Evolutionary conservation across 441 rosid genomes (phyloP).

Genomic region (Arabidopsis hybrid): DNA sequence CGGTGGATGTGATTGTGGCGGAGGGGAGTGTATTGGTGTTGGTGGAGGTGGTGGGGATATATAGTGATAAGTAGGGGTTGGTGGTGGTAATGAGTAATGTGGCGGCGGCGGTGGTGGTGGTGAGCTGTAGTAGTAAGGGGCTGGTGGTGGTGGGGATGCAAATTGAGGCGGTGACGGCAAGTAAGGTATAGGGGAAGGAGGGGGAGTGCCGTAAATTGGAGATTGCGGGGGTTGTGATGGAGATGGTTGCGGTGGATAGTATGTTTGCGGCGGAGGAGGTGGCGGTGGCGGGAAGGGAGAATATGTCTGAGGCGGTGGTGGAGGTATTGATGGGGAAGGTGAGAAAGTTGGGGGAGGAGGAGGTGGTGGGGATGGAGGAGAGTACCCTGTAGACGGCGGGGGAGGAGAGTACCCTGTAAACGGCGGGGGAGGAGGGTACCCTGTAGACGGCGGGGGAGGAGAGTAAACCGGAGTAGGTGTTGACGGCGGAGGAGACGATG

Average conservation of each 20-base stretch:
- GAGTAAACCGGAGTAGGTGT: slow-evolving; percentile 27
- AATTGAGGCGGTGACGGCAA: slow-evolving; percentile 12
- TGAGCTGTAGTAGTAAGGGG: slow-evolving; percentile 41
- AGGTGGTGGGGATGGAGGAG: slow-evolving; percentile 34
- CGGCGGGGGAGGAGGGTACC: background rate
- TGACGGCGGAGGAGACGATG: background rate
- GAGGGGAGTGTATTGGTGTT: slow-evolving; percentile 23
- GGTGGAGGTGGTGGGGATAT: slow-evolving; percentile 41
- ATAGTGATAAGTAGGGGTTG: too few species aligned
- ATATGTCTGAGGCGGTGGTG: background rate
- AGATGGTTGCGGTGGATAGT: slow-evolving; percentile 30
- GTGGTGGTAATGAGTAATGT: too few species aligned
- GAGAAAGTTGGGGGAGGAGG: background rate
- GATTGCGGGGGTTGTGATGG: slow-evolving; percentile 29
- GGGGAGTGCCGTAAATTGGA: slow-evolving; percentile 27
- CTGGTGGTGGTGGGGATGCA: slow-evolving; percentile 32
- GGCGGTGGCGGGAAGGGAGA: slow-evolving; percentile 7
- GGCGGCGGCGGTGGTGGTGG: slow-evolving; percentile 33
- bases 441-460: background rate
- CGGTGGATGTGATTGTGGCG: slow-evolving; percentile 34
- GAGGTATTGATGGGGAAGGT: slow-evolving; percentile 10
- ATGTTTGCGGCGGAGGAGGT: slow-evolving; percentile 38
- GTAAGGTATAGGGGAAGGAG: slow-evolving; percentile 34
- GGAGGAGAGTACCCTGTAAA: too few species aligned
- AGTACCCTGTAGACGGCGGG: background rate